Conservation (phyloP, 176 grass and related monocot genomes). For the Phoenix roebelenii region DNA sequence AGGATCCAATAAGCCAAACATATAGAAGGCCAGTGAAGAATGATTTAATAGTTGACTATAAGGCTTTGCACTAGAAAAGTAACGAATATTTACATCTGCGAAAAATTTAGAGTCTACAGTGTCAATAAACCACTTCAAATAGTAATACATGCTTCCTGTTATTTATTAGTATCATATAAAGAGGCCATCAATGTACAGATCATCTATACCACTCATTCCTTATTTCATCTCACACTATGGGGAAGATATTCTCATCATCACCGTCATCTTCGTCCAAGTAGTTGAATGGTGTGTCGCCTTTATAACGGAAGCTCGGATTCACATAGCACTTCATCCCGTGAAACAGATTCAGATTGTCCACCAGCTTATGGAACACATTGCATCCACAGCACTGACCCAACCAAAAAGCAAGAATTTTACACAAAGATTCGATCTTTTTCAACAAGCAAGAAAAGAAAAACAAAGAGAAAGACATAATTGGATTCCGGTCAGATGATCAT, state of each 20-base stretch:
- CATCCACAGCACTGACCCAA: conserved; percentile 71
- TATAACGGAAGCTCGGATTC: conserved; percentile 69
- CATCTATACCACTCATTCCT: too few species aligned
- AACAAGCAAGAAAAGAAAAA: not conserved
- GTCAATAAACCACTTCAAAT: too few species aligned
- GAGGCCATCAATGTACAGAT: too few species aligned
- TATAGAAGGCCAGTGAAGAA: too few species aligned
- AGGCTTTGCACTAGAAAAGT: too few species aligned
- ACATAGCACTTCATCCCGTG: conserved; percentile 96
- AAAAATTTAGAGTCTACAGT: too few species aligned
- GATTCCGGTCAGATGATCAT: not conserved
- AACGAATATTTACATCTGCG: too few species aligned
- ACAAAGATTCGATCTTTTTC: not conserved
- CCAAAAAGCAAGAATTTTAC: not conserved
- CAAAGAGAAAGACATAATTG: not conserved
- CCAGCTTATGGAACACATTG: conserved; percentile 87
- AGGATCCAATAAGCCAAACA: too few species aligned
- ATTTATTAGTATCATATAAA: too few species aligned
- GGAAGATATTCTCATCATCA: conserved; percentile 50
- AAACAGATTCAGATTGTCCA: conserved; percentile 94
- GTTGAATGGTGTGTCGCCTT: conserved; percentile 62
- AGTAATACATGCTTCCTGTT: too few species aligned
- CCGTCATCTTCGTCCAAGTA: conserved; percentile 27
- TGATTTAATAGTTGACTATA: too few species aligned
- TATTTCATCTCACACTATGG: conserved; percentile 18